Percentiles rank a stretch among this genome's conserved stretches.
phyloP scores from a whole-genome alignment of 2,329 filamentous ascomycete species.

The Aspergillus pseudoglaucus region DNA sequence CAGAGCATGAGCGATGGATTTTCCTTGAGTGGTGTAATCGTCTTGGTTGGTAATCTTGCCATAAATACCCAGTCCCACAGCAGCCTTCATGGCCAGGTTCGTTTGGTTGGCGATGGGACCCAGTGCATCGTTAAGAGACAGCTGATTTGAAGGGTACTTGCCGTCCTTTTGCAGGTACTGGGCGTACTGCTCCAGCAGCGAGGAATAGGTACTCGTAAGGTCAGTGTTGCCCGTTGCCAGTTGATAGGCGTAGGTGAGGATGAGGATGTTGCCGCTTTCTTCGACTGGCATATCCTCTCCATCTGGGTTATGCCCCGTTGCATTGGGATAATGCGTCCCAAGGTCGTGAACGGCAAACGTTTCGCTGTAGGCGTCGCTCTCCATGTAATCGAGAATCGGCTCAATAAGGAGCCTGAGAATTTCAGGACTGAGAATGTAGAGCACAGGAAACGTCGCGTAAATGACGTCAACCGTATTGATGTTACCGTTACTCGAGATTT shows the following conservation, averaged over 20 bases:
- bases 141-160: slow-evolving; percentile 27
- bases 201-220: slow-evolving; percentile 24
- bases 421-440: slow-evolving; percentile 33
- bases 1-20: slow-evolving; percentile 25
- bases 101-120: slow-evolving; percentile 35
- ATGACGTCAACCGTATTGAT: slow-evolving; percentile 38
- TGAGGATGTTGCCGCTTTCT: slow-evolving; percentile 32
- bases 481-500: slow-evolving; percentile 37
- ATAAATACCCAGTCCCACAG: slow-evolving; percentile 32
- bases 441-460: slow-evolving; percentile 34
- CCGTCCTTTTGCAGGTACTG: slow-evolving; percentile 31
- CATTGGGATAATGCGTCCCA: slow-evolving; percentile 31
- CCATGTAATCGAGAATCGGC: slow-evolving; percentile 35
- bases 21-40: slow-evolving; percentile 27
- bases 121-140: slow-evolving; percentile 35
- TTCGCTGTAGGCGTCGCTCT: slow-evolving; percentile 25
- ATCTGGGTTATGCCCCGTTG: slow-evolving; percentile 26
- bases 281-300: slow-evolving; percentile 35
- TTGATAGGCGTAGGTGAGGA: slow-evolving; percentile 31
- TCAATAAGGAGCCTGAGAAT: slow-evolving; percentile 36
- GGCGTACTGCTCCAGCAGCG: slow-evolving; percentile 28
- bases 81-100: slow-evolving; percentile 38
- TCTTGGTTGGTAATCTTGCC: slow-evolving; percentile 18
- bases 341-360: slow-evolving; percentile 31
- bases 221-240: slow-evolving; percentile 27